Evolutionary conservation across 371 early-diverging fungal genomes (phyloP), one percentile per base, ranked within the genome.

Genomic region (Polyrhizophydium stewartii): DNA sequence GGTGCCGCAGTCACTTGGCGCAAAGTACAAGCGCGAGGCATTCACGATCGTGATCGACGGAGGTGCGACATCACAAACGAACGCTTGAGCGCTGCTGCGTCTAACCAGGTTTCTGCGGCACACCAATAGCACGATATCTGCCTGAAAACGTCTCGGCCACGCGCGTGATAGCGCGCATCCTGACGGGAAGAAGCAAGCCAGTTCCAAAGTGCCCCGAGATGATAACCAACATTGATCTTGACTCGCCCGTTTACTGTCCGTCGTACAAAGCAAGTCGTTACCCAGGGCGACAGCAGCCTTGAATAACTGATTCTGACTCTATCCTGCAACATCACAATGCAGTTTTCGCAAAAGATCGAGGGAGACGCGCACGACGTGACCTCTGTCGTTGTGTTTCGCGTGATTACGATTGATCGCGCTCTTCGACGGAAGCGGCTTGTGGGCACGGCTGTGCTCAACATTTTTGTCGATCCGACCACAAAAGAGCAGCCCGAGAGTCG

Each of bases 11-110:
- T 45, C 45, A 5, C 19, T 45, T 5, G 53, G 24, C n/a, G n/a
- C 2, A n/a, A 6, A 6, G 6, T 53, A 53, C 24, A 53, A 25
- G 16, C 3, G 30, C 3, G 32, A 53, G n/a, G 3, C 35, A 5
- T 12, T 53, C 35, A 53, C 53, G 21, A 7, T 53, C 25, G 53
- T 31, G 3, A 53, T 53, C n/a, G 53, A 53, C 3, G 53, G 53
- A 30, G 53, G 53, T 53, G 25, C 6, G 45, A 5, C n/a, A n/a
- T n/a, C n/a, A n/a, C n/a, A n/a, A n/a, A n/a, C n/a, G n/a, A n/a
- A n/a, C n/a, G n/a, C n/a, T n/a, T n/a, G n/a, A n/a, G n/a, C n/a
- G n/a, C n/a, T n/a, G n/a, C n/a, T n/a, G n/a, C n/a, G n/a, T n/a
- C n/a, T n/a, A n/a, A n/a, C n/a, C n/a, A n/a, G n/a, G n/a, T n/a